These are phyloP conservation scores for Carallia pectinifolia DNA, from an alignment of 345 rosid species.

Conservation along the genomic window DNA sequence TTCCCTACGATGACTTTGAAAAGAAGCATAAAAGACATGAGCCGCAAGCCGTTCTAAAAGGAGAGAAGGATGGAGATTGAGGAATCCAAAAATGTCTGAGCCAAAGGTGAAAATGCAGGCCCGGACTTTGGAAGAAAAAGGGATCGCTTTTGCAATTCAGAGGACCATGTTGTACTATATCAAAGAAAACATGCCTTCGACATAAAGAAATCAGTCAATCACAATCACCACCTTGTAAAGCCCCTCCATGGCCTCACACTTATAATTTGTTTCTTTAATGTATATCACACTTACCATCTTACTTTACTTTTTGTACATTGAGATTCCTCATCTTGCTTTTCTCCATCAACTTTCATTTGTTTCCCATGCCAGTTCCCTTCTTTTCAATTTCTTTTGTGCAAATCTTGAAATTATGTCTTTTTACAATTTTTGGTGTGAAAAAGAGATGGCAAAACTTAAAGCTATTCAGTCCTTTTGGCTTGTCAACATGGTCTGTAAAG, in stretches of 20 bases:
- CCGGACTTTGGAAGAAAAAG: constrained; percentile 26
- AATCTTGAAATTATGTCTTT: constrained; percentile 6
- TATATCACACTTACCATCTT: not conserved
- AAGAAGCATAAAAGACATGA: constrained; percentile 7
- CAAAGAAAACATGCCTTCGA: constrained; percentile 27
- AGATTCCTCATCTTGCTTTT: constrained; percentile 14
- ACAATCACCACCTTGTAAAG: not conserved
- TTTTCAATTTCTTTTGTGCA: constrained; percentile 13
- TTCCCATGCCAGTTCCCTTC: not conserved
- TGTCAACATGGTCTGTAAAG: constrained; percentile 8
- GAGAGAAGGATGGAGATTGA: constrained; percentile 8
- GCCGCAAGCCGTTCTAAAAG: constrained; percentile 30
- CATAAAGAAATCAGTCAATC: constrained; percentile 10
- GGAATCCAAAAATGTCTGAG: constrained; percentile 25
- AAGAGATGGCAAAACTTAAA: constrained; percentile 11
- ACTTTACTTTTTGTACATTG: not conserved
- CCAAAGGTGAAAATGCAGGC: constrained; percentile 21
- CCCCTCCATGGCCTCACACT: too few species aligned
- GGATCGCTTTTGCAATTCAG: constrained; percentile 31
- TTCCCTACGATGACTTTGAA: constrained; percentile 22
- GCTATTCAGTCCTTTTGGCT: not conserved
- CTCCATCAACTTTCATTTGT: not conserved
- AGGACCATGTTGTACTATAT: constrained; percentile 20
- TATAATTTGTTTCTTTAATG: not conserved
- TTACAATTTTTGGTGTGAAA: constrained; percentile 1